A percentile compares a stretch with the other conserved stretches of the same genome.
Evolutionary conservation across 352 stramenopile species (phyloP).

Genomic region (Phytophthora agathidicida): DNA sequence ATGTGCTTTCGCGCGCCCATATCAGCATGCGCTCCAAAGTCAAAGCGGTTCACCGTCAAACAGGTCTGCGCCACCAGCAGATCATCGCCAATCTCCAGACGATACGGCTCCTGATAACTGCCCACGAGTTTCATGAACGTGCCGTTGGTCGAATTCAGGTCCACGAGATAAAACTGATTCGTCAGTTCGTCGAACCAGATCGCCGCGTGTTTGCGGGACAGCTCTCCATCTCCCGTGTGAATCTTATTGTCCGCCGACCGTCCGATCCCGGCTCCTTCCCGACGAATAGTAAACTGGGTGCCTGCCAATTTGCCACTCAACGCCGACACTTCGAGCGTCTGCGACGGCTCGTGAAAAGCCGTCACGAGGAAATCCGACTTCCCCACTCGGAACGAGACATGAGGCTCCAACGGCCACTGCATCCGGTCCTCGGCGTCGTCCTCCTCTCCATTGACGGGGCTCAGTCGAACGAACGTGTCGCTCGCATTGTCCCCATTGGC

Average conservation of each 20-base stretch:
- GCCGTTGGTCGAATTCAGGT: slow-evolving; percentile 90
- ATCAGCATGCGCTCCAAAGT: slow-evolving; percentile 95
- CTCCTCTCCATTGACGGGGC: slow-evolving; percentile 38
- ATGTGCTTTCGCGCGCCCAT: slow-evolving; percentile 95
- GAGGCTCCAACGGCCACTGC: slow-evolving; percentile 75
- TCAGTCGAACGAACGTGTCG: slow-evolving; percentile 75
- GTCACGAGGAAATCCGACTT: slow-evolving; percentile 85
- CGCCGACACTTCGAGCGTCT: slow-evolving; percentile 63
- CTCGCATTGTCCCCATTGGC: slow-evolving; percentile 55
- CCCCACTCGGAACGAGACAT: slow-evolving; percentile 74
- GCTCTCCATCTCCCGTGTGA: slow-evolving; percentile 94
- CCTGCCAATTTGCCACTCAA: slow-evolving; percentile 71
- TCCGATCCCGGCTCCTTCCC: slow-evolving; percentile 88
- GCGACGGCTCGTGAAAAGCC: slow-evolving; percentile 52
- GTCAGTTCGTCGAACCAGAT: slow-evolving; percentile 92
- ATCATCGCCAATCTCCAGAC: slow-evolving; percentile 94
- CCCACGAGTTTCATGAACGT: slow-evolving; percentile 97
- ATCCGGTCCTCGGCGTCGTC: slow-evolving; percentile 65
- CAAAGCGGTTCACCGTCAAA: slow-evolving; percentile 96
- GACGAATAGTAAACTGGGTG: slow-evolving; percentile 79
- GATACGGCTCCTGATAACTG: slow-evolving; percentile 93
- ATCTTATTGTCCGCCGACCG: slow-evolving; percentile 91
- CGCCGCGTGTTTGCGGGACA: slow-evolving; percentile 93
- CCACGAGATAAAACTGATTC: slow-evolving; percentile 81
- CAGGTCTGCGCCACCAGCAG: slow-evolving; percentile 96